These are phyloP conservation scores for Arctostaphylos glauca DNA, from an alignment of 148 eudicot genomes.

Conservation along the genomic window DNA sequence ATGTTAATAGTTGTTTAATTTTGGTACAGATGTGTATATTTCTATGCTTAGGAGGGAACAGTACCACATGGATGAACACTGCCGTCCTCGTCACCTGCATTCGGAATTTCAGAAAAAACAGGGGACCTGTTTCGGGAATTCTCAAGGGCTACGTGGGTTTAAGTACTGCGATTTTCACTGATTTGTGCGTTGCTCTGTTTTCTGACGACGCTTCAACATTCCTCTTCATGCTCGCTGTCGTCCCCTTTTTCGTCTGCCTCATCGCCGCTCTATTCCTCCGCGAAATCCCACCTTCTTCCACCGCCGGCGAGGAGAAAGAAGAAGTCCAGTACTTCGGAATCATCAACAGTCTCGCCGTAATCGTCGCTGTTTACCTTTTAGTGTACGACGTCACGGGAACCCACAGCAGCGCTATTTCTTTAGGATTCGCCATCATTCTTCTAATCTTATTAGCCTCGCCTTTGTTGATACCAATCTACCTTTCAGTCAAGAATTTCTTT, in stretches of 20 bases:
- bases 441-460: conserved; percentile 59
- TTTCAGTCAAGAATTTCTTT: conserved; percentile 17
- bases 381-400: conserved; percentile 52
- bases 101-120: conserved; percentile 52
- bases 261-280: conserved; percentile 51
- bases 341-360: conserved; percentile 58
- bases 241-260: conserved; percentile 53
- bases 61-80: conserved; percentile 76
- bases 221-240: conserved; percentile 52
- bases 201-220: conserved; percentile 43
- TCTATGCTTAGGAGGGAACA: conserved; percentile 71
- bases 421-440: conserved; percentile 40
- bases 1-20: not conserved
- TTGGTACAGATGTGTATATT: conserved; percentile 58
- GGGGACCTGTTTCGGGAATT: conserved; percentile 71
- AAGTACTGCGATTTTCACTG: conserved; percentile 73
- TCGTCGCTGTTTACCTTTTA: conserved; percentile 59
- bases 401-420: conserved; percentile 34
- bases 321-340: conserved; percentile 50
- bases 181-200: conserved; percentile 55
- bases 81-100: conserved; percentile 67
- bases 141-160: conserved; percentile 73
- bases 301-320: conserved; percentile 36
- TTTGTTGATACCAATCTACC: conserved; percentile 48
- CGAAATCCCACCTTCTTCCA: conserved; percentile 44